Base-by-base conservation (phyloP, 1,139 yeast species). In the Taphrina sp. region DNA sequence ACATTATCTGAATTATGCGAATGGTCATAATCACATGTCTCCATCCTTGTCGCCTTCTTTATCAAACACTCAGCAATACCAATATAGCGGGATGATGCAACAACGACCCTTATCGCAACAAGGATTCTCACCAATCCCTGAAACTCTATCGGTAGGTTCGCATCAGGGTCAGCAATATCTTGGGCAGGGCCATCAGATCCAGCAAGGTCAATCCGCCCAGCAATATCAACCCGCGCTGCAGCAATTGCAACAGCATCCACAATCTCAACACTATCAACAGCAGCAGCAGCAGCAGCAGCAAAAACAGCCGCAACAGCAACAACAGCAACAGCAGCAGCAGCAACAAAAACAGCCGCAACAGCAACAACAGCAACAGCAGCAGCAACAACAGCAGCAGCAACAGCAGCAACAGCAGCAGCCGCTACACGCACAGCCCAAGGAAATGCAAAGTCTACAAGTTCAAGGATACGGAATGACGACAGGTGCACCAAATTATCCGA, bases 401-500 rank as follows among this genome's bases (percentile, higher is more conserved):
- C 20, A 17, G 8, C 49, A 16, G 20, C n/a, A n/a, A n/a, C n/a
- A n/a, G n/a, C n/a, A n/a, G n/a, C n/a, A n/a, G n/a, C n/a, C n/a
- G n/a, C n/a, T n/a, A n/a, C n/a, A n/a, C n/a, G n/a, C n/a, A n/a
- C n/a, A n/a, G n/a, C n/a, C n/a, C n/a, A n/a, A n/a, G n/a, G n/a
- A n/a, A n/a, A n/a, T n/a, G n/a, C n/a, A n/a, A n/a, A n/a, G n/a
- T n/a, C n/a, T n/a, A n/a, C n/a, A n/a, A n/a, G n/a, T n/a, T n/a
- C n/a, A n/a, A n/a, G n/a, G n/a, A n/a, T n/a, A n/a, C 12, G 12
- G 10, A n/a, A n/a, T n/a, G n/a, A n/a, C n/a, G n/a, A n/a, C n/a
- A n/a, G n/a, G n/a, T n/a, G 42, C 23, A 19, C 52, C 34, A 22
- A 22, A 24, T 16, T 35, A 22, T 45, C 52, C 52, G 12, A 24